Base-by-base conservation (phyloP, 2,329 filamentous ascomycete genomes). In the Septoria linicola region DNA sequence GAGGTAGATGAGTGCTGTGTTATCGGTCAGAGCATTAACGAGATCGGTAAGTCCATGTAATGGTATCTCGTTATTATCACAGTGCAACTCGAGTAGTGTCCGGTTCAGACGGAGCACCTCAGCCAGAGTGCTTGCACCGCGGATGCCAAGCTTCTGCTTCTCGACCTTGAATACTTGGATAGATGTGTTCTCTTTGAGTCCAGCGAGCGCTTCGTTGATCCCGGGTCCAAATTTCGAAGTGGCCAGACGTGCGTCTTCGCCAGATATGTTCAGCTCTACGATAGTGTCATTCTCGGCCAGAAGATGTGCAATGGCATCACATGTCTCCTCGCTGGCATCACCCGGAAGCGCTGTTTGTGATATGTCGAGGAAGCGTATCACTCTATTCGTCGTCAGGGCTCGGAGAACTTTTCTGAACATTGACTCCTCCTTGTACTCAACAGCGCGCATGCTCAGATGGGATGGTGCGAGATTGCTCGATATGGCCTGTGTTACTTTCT, bases 41-140 rank as follows among this genome's bases (percentile, higher is more conserved):
- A 87, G 71, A 44, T 84, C 82, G 0, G 83, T 87, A 57, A 87
- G 84, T 1, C 82, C 84, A 57, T 84, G 81, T n/a, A 87, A 73
- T 39, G 83, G 83, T 49, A 87, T 85, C 48, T 83, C 81, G 62
- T 89, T 89, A 66, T 85, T 82, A 55, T 85, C 84, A 66, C 85
- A 88, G 60, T 87, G 77, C 4, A 89, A 74, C 63, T 88, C 81
- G 20, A 78, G 75, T 4, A 89, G 70, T 1, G 78, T 80, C 2
- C 68, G 73, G 61, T 88, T 88, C 54, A 76, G 76, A 61, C 84
- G 81, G 30, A 88, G 70, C 13, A 88, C 84, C 14, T 85, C 83
- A 1, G 84, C 81, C 30, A 88, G 72, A 0, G 83, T 85, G 62
- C 80, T 86, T 3, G 85, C 84, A 25, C 85, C 85, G 67, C 84